These are phyloP conservation scores for Xerocomus spinulosus DNA, from an alignment of 768 basidiomycete species.

Conservation along the genomic window DNA sequence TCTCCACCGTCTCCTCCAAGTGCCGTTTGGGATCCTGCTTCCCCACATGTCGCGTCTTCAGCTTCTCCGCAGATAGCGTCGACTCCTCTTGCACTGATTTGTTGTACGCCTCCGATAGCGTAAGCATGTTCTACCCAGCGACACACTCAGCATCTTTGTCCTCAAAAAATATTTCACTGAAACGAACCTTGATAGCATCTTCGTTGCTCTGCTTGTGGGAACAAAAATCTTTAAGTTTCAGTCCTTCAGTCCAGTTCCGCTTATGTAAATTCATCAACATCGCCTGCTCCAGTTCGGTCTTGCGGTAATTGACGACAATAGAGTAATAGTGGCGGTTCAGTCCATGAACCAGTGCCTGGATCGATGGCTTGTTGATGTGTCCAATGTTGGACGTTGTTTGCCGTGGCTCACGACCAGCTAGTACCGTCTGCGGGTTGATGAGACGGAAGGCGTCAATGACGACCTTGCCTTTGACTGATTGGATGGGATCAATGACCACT, in stretches of 20 bases:
- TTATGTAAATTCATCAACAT: conserved; percentile 99
- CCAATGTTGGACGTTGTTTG: conserved; percentile 99
- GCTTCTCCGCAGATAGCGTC: conserved; percentile 87
- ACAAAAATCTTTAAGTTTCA: conserved; percentile 88
- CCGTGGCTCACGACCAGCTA: conserved; percentile 89
- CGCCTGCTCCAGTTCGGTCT: conserved; percentile 95
- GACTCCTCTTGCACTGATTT: conserved; percentile 98
- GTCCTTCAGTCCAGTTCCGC: conserved; percentile 96
- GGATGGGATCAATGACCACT: conserved; percentile 97
- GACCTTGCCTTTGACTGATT: conserved; percentile 97
- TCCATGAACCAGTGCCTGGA: conserved; percentile 96
- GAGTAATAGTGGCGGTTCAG: conserved; percentile 98
- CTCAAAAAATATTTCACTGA: conserved; percentile 10
- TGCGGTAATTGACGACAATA: conserved; percentile 95
- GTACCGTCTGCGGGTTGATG: conserved; percentile 86
- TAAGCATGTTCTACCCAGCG: conserved; percentile 62
- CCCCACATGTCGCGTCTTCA: conserved; percentile 96
- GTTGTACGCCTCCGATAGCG: conserved; percentile 90
- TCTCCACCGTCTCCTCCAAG: conserved; percentile 95
- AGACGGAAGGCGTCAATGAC: conserved; percentile 99
- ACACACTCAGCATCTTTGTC: conserved; percentile 15
- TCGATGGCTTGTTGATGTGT: conserved; percentile 98
- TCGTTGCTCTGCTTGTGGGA: conserved; percentile 86
- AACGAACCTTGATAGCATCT: conserved; percentile 84
- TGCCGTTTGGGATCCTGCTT: conserved; percentile 99